Evolutionary conservation across 2,329 filamentous ascomycete genomes (phyloP).

Genomic region (Mycosphaerella sp.): DNA sequence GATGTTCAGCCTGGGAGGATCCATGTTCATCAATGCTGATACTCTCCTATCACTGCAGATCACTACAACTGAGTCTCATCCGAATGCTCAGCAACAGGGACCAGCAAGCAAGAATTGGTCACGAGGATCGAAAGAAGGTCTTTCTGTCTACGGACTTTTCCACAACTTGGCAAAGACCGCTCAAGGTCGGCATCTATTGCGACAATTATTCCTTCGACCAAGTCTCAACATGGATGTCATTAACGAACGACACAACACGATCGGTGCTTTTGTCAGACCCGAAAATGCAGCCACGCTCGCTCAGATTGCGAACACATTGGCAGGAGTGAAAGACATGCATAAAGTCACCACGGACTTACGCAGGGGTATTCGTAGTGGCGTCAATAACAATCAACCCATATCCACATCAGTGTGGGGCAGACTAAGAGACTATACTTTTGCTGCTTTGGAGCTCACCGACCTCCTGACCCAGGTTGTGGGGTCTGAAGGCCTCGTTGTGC

Average conservation of each 20-base stretch:
- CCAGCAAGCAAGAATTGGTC: constrained; percentile 52
- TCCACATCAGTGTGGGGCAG: constrained; percentile 58
- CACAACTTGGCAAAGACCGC: constrained; percentile 66
- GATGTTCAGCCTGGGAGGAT: constrained; percentile 64
- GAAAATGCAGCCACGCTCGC: constrained; percentile 58
- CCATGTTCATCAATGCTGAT: constrained; percentile 73
- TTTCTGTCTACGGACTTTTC: constrained; percentile 81
- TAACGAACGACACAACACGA: constrained; percentile 62
- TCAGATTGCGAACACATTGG: constrained; percentile 56
- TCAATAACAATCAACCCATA: constrained; percentile 55
- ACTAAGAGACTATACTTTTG: constrained; percentile 66
- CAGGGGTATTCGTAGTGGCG: constrained; percentile 63
- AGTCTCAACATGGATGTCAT: constrained; percentile 64
- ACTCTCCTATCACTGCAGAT: constrained; percentile 80
- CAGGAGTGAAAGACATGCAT: constrained; percentile 69
- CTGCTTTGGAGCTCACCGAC: constrained; percentile 64
- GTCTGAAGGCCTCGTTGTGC: constrained; percentile 48
- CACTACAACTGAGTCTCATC: constrained; percentile 73
- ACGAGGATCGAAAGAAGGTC: constrained; percentile 64
- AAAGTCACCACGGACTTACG: constrained; percentile 62
- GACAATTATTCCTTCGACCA: constrained; percentile 77
- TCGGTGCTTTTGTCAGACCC: constrained; percentile 59
- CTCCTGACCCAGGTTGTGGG: constrained; percentile 53
- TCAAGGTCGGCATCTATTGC: constrained; percentile 68
- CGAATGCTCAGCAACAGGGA: constrained; percentile 71